Evolutionary conservation across 176 grass and related monocot genomes (phyloP).

Genomic region (Musa itinerans): DNA sequence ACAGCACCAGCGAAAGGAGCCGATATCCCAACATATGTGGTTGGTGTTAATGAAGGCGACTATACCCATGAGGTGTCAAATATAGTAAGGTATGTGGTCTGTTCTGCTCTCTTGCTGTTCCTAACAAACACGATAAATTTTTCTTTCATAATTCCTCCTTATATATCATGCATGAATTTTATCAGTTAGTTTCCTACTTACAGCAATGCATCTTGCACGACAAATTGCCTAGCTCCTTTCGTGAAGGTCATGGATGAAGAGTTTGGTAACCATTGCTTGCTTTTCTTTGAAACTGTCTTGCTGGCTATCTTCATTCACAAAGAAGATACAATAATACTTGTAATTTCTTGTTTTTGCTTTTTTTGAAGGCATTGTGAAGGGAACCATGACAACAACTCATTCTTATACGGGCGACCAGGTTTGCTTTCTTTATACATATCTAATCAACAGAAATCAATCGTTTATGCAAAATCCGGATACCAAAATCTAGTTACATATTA

Average conservation of each 20-base stretch:
- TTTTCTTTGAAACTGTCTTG: not conserved
- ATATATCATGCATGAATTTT: not conserved
- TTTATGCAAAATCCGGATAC: too few species aligned
- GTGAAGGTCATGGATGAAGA: slow-evolving; percentile 90
- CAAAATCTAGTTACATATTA: too few species aligned
- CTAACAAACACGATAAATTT: not conserved
- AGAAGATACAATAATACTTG: not conserved
- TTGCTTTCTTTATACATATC: slow-evolving; percentile 7
- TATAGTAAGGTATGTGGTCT: slow-evolving; percentile 57
- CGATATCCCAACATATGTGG: slow-evolving; percentile 89
- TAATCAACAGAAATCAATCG: too few species aligned
- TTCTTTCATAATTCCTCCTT: not conserved
- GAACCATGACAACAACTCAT: slow-evolving; percentile 98
- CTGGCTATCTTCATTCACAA: not conserved
- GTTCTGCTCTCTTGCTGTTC: not conserved
- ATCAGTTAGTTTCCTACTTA: slow-evolving; percentile 4
- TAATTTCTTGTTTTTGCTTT: not conserved
- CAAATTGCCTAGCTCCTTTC: slow-evolving; percentile 96
- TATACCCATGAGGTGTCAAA: slow-evolving; percentile 67
- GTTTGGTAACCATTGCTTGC: slow-evolving; percentile 40
- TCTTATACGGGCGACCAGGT: slow-evolving; percentile 97
- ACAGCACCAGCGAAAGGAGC: slow-evolving; percentile 95
- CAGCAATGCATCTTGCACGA: slow-evolving; percentile 98
- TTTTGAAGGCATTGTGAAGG: slow-evolving; percentile 72
- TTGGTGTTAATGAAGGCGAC: slow-evolving; percentile 92